These are phyloP conservation scores for Hirsutella rhossiliensis DNA, from an alignment of 2,329 filamentous ascomycete species.

Conservation along the genomic window DNA sequence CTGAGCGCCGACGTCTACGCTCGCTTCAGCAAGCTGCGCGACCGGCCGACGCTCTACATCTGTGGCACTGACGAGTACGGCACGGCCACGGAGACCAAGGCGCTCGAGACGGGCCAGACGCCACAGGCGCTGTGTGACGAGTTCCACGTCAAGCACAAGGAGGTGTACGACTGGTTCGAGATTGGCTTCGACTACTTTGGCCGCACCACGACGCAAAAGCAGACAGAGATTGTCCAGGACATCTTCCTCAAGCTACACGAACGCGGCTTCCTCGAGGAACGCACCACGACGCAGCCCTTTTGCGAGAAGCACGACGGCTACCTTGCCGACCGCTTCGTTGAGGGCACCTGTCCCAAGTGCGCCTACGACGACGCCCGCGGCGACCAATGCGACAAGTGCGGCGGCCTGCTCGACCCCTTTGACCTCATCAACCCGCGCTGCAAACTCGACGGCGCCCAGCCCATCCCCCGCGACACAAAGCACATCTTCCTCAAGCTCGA, in stretches of 20 bases:
- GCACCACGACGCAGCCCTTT: conserved; percentile 79
- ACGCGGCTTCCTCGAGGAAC: conserved; percentile 80
- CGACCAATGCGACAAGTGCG: conserved; percentile 67
- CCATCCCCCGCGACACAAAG: conserved; percentile 70
- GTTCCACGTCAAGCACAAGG: conserved; percentile 81
- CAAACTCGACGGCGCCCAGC: conserved; percentile 78
- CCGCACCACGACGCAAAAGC: conserved; percentile 75
- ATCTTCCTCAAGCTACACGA: conserved; percentile 82
- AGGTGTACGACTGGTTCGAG: conserved; percentile 92
- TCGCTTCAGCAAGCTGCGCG: conserved; percentile 69
- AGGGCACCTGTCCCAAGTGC: conserved; percentile 68
- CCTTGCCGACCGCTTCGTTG: conserved; percentile 76
- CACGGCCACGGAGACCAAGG: conserved; percentile 91
- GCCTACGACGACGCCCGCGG: conserved; percentile 58
- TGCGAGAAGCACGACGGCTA: conserved; percentile 69
- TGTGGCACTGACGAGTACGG: conserved; percentile 87
- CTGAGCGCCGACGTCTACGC: conserved; percentile 82
- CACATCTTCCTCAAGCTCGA: conserved; percentile 86
- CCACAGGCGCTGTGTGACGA: conserved; percentile 82
- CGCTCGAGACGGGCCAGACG: conserved; percentile 73
- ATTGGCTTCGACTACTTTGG: conserved; percentile 94
- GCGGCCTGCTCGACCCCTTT: conserved; percentile 57
- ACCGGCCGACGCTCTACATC: conserved; percentile 69
- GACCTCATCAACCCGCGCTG: conserved; percentile 77
- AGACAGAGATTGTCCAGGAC: conserved; percentile 86